These are phyloP conservation scores for Hirsutella rhossiliensis DNA, from an alignment of 2,329 filamentous ascomycete genomes.

Conservation along the genomic window DNA sequence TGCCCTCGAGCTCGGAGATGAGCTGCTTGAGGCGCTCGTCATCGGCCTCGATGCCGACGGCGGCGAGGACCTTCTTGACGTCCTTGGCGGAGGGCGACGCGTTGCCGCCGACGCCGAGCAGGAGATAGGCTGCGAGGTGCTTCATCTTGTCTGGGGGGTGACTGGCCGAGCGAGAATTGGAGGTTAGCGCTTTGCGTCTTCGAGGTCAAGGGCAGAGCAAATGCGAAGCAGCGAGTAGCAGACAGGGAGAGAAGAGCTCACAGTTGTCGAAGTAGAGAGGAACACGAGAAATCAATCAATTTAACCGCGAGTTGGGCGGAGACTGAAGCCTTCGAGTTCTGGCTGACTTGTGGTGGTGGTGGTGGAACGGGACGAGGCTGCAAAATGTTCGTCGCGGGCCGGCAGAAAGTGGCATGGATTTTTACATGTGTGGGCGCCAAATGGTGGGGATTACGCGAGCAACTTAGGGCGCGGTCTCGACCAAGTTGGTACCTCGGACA, in stretches of 20 bases:
- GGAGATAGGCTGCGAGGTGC: conserved; percentile 98
- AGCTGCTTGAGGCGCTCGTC: conserved; percentile 75
- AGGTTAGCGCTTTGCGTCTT: conserved; percentile 10
- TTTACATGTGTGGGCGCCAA: conserved; percentile 22
- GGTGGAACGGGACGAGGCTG: conserved; percentile 13
- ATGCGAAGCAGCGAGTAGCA: not conserved
- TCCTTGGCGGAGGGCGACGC: conserved; percentile 72
- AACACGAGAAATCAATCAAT: conserved; percentile 98
- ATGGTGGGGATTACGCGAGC: conserved; percentile 13
- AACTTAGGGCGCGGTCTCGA: conserved; percentile 12
- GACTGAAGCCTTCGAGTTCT: conserved; percentile 97
- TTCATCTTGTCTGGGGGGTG: conserved; percentile 66
- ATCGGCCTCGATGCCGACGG: conserved; percentile 93
- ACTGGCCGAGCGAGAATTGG: conserved; percentile 14
- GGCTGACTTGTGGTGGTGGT: conserved; percentile 24
- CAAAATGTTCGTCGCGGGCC: conserved; percentile 12
- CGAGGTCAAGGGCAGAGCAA: not conserved
- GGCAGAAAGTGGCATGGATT: conserved; percentile 11
- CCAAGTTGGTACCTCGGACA: too few species aligned
- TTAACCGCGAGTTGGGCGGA: conserved; percentile 98
- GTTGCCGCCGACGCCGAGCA: conserved; percentile 91
- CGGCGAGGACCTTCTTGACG: conserved; percentile 78
- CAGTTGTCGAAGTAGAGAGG: conserved; percentile 17
- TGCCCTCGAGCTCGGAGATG: conserved; percentile 82
- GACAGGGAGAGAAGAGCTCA: not conserved